phyloP scores from a whole-genome alignment of 1,284 basidiomycete genomes.

The Leccinum subspadiceum region DNA sequence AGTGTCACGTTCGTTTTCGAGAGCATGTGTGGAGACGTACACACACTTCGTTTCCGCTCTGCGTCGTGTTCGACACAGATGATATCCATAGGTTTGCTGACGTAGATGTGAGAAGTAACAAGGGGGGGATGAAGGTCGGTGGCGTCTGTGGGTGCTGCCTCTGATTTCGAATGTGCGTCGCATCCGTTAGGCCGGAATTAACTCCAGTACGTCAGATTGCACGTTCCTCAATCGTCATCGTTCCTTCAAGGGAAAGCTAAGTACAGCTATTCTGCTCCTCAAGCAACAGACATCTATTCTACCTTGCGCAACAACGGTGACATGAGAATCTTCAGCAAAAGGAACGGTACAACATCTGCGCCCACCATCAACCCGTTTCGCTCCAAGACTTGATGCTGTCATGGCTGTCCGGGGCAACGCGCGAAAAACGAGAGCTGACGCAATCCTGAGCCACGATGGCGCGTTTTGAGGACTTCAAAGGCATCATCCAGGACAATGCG shows the following conservation, averaged over 20 bases:
- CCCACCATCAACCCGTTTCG: conserved; percentile 10
- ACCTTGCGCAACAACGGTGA: background rate
- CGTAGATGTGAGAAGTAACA: background rate
- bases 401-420: conserved; percentile 34
- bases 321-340: background rate
- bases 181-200: background rate
- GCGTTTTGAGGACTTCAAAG: conserved; percentile 16
- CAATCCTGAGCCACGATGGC: conserved; percentile 8
- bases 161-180: background rate
- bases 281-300: background rate
- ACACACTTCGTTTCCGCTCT: background rate
- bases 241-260: background rate
- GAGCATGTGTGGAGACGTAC: background rate
- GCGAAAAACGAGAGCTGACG: conserved; percentile 28
- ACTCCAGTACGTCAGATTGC: background rate
- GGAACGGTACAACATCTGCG: conserved; percentile 2
- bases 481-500: conserved; percentile 28
- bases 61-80: background rate
- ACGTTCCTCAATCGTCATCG: background rate
- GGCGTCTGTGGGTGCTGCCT: background rate
- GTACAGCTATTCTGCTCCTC: background rate
- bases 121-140: background rate
- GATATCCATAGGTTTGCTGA: background rate
- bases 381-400: conserved; percentile 59
- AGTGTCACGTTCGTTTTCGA: background rate